Percentiles rank a stretch among this genome's conserved stretches.
phyloP scores from a whole-genome alignment of 805 yeast genomes.

The Ogataea henricii region DNA sequence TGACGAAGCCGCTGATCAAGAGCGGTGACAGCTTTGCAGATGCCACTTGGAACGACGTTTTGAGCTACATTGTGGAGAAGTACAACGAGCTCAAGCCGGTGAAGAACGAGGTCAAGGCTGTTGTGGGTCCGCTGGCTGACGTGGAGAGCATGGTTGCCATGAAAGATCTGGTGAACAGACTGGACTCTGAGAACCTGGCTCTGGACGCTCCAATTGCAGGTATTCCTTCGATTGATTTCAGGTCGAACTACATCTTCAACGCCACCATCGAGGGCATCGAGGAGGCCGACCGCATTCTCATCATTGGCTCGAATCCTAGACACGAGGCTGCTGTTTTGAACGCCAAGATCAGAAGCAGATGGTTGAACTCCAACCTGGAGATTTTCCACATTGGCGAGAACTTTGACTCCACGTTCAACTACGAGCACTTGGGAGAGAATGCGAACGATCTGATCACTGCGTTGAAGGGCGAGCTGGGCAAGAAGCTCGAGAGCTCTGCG shows the following conservation, averaged over 20 bases:
- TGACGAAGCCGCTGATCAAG: conserved; percentile 77
- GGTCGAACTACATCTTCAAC: conserved; percentile 81
- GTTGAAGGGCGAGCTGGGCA: conserved; percentile 66
- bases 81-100: conserved; percentile 55
- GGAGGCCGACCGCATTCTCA: conserved; percentile 77
- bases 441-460: conserved; percentile 60
- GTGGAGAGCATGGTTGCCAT: conserved; percentile 81
- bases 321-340: conserved; percentile 88
- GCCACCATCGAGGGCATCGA: conserved; percentile 78
- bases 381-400: conserved; percentile 72
- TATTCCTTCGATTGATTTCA: conserved; percentile 68
- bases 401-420: conserved; percentile 75
- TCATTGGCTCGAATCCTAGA: conserved; percentile 86
- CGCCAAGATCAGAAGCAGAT: conserved; percentile 77
- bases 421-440: conserved; percentile 62
- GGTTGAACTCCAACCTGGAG: conserved; percentile 68
- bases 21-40: conserved; percentile 67
- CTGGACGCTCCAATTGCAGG: conserved; percentile 65
- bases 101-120: conserved; percentile 75
- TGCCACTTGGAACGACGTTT: conserved; percentile 87
- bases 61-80: conserved; percentile 66
- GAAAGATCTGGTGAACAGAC: conserved; percentile 73
- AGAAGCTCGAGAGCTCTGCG: conserved; percentile 63
- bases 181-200: conserved; percentile 80
- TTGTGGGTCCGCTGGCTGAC: conserved; percentile 80